Evolutionary conservation across 2,329 filamentous ascomycete species (phyloP).

Genomic region (Claviceps monticola): DNA sequence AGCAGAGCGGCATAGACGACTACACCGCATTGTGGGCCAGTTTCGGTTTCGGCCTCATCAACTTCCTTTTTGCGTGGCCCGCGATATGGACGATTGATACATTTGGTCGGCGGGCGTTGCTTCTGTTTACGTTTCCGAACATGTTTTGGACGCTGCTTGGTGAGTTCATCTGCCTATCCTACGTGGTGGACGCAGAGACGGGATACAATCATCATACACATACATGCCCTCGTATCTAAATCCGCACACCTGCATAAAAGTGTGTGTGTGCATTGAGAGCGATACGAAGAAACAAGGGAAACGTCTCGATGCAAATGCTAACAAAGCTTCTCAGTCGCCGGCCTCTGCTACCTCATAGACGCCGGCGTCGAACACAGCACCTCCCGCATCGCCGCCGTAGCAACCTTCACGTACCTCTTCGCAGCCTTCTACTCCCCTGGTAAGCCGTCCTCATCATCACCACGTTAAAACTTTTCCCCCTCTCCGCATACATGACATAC

Average conservation of each 20-base stretch:
- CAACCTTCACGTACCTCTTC: slow-evolving; percentile 23
- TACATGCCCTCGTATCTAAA: too few relatives aligned
- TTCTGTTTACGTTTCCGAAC: slow-evolving; percentile 20
- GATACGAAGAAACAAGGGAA: not conserved
- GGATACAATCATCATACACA: not conserved
- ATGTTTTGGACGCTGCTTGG: slow-evolving; percentile 17
- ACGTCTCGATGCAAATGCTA: not conserved
- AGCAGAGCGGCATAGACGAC: slow-evolving; percentile 22
- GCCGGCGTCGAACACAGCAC: slow-evolving; percentile 7
- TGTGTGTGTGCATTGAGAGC: not conserved
- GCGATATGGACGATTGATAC: slow-evolving; percentile 19
- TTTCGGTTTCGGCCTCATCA: slow-evolving; percentile 17
- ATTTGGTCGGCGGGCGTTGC: slow-evolving; percentile 11
- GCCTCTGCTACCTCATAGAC: slow-evolving; percentile 15
- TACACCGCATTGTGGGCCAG: slow-evolving; percentile 18
- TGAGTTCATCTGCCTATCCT: not conserved
- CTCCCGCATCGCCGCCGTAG: slow-evolving; percentile 17
- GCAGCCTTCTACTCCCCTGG: slow-evolving; percentile 21
- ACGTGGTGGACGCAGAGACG: not conserved
- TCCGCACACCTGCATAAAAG: not conserved
- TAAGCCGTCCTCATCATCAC: not conserved
- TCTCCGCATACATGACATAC: too few relatives aligned
- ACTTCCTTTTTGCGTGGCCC: slow-evolving; percentile 16
- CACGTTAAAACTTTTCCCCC: not conserved
- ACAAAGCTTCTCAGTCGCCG: slow-evolving; percentile 10